Base-by-base conservation (phyloP, 1,139 yeast species). In the Lodderomyces metapsilosis region DNA sequence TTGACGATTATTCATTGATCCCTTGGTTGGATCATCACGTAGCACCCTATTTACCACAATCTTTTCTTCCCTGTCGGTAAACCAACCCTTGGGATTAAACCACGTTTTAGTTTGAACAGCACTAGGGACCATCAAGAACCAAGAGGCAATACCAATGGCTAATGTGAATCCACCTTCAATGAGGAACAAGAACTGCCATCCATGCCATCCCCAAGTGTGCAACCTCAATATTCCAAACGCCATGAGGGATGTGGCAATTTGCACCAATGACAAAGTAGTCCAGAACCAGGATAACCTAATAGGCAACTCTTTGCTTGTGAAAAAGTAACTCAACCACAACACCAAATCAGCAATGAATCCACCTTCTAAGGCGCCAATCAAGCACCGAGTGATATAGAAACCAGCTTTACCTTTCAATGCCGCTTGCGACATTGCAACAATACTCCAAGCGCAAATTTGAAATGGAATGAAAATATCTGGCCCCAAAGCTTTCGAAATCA, bases 21-120 rank as follows among this genome's bases (percentile, higher is more conserved):
- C 86, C 58, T 82, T 82, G 1, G 76, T 62, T 5, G 88, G 88
- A 52, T 83, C 89, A 56, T 82, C 87, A 51, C 88, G 61, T 41
- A 83, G 62, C 1, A 83, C 68, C 44, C 81, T 69, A 51, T 82
- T 82, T 12, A 81, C 86, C 23, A 80, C 70, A 39, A 83, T 80
- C 43, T 74, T 78, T 48, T 76, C 80, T 52, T 83, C 86, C 21
- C 78, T 66, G 7, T 78, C 82, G 9, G 75, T 75, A 49, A 76
- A 82, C 86, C 86, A 82, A 12, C 87, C 86, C 21, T 74, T 69
- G 4, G 71, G 71, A 20, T 76, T 69, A 71, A 75, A 71, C 17
- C 13, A n/a, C 12, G 60, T 59, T 46, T 74, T 76, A n/a, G 86
- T 81, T 47, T 78, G 78, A 1, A 70, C 75, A 0, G 74, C 76